Evolutionary conservation across 2,329 filamentous ascomycete genomes (phyloP).

Genomic region (Ophiostoma australiae): DNA sequence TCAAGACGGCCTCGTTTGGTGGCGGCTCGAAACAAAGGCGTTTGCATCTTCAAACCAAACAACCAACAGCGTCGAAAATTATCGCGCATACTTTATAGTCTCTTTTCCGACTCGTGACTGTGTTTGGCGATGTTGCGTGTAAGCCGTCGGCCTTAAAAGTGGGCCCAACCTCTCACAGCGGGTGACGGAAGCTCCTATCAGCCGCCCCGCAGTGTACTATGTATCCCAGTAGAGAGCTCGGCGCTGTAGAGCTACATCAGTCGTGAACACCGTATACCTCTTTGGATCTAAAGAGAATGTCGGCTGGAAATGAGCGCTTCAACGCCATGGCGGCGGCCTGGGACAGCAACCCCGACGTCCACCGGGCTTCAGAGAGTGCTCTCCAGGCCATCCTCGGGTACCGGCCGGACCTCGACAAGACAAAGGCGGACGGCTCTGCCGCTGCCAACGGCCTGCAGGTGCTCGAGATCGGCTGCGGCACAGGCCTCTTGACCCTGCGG

Average conservation of each 20-base stretch:
- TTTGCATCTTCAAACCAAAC: neutral
- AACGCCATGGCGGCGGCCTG: slow-evolving; percentile 50
- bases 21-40: neutral
- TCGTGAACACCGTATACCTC: neutral
- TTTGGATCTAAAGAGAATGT: neutral
- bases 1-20: neutral
- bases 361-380: slow-evolving; percentile 41
- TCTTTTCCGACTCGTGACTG: neutral
- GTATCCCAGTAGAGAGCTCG: neutral
- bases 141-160: slow-evolving; percentile 4
- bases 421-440: slow-evolving; percentile 17
- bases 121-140: neutral
- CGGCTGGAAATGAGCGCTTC: slow-evolving; percentile 43
- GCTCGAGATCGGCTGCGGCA: slow-evolving; percentile 55
- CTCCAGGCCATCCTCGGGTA: slow-evolving; percentile 42
- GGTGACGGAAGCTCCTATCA: neutral
- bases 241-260: neutral
- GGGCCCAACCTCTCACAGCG: neutral
- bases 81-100: neutral
- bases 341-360: slow-evolving; percentile 50
- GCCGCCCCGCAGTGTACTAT: neutral
- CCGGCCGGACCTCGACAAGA: slow-evolving; percentile 33
- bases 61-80: neutral
- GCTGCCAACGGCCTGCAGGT: slow-evolving; percentile 37
- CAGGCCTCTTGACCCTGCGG: slow-evolving; percentile 48